phyloP scores from a whole-genome alignment of 176 grass and related monocot species.

The Aegilops sharonensis region DNA sequence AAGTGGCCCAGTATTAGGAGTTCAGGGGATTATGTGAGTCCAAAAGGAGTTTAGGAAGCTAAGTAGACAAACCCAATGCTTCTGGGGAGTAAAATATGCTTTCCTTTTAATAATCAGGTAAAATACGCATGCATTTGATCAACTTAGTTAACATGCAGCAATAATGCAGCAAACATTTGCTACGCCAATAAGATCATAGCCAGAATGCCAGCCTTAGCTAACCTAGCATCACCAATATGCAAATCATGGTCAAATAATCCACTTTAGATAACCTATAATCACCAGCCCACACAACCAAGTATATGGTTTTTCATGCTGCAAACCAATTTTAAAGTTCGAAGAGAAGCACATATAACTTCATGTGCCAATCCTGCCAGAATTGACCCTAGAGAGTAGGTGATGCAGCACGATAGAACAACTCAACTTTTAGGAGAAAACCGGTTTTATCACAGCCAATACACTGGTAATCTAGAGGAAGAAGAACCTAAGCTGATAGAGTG shows the following conservation, averaged over 20 bases:
- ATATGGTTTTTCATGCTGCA: neutral
- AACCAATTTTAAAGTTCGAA: neutral
- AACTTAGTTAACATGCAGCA: neutral
- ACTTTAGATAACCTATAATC: neutral
- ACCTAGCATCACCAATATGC: neutral
- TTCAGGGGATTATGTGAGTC: neutral
- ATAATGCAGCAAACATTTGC: neutral
- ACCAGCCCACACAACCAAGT: neutral
- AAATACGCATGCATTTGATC: neutral
- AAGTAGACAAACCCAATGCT: neutral
- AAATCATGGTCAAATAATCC: neutral
- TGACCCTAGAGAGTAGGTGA: neutral
- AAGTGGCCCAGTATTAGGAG: neutral
- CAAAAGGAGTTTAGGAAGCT: neutral
- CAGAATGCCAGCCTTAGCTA: neutral
- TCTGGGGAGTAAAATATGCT: neutral
- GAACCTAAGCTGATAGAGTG: neutral
- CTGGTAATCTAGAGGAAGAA: neutral
- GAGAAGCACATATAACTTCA: neutral
- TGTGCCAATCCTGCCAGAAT: neutral
- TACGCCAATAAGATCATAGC: neutral
- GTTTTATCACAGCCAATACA: neutral
- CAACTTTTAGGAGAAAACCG: slow-evolving; percentile 1
- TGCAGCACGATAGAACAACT: neutral
- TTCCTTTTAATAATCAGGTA: neutral